phyloP scores from a whole-genome alignment of 176 grass and related monocot species.

The Tuctoria greenei region DNA sequence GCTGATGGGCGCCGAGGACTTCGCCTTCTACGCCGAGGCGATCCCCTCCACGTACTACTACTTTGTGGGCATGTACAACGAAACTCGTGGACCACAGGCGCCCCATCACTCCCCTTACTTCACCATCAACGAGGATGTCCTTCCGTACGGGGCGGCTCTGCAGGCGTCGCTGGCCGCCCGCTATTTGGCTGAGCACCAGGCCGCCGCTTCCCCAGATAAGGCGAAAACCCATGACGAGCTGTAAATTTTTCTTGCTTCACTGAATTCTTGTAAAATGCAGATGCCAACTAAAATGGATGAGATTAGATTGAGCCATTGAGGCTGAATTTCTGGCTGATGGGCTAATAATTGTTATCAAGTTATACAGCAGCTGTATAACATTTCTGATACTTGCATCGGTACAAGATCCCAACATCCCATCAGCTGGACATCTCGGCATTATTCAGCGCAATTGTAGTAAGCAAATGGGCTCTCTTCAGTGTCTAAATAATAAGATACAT shows the following conservation, averaged over 20 bases:
- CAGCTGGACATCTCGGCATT: background rate
- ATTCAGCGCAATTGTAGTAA: background rate
- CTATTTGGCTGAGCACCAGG: conserved; percentile 64
- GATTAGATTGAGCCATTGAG: background rate
- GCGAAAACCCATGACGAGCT: conserved; percentile 62
- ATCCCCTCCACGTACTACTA: conserved; percentile 74
- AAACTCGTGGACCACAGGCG: conserved; percentile 10
- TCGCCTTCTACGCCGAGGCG: conserved; percentile 61
- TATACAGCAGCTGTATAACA: conserved; percentile 22
- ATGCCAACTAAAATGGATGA: background rate
- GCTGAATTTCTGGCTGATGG: background rate
- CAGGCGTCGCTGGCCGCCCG: conserved; percentile 65
- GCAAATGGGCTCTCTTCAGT: background rate
- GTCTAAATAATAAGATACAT: too few relatives aligned
- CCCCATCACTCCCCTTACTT: conserved; percentile 69
- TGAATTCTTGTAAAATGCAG: background rate
- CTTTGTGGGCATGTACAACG: conserved; percentile 68
- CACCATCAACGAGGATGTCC: conserved; percentile 63
- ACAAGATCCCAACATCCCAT: background rate
- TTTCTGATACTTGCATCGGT: background rate
- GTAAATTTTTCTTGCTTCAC: conserved; percentile 38
- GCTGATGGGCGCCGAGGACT: conserved; percentile 81
- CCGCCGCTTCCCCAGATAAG: background rate
- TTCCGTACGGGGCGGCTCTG: conserved; percentile 71
- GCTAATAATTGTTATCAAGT: background rate